Percentiles rank a stretch among this genome's conserved stretches.
Evolutionary conservation across 306 rosid genomes (phyloP).

Genomic region (Quercus rubra): DNA sequence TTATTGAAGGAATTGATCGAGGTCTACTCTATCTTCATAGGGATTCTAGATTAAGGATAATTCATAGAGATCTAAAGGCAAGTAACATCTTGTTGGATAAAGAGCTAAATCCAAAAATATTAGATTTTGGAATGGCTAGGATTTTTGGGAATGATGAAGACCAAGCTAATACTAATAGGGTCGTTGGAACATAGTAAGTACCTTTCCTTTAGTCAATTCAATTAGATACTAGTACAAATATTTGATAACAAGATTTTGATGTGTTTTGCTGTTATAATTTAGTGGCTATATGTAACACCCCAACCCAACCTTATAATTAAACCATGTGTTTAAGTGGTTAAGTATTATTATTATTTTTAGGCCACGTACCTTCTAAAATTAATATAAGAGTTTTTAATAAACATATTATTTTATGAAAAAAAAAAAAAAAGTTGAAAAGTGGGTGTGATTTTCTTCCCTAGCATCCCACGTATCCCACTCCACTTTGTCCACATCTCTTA

Average conservation of each 20-base stretch:
- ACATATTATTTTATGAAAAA: too few relatives aligned
- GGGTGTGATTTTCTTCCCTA: too few relatives aligned
- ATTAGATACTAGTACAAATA: neutral
- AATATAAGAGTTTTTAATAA: too few relatives aligned
- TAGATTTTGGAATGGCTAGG: conserved; percentile 14
- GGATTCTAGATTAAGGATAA: conserved; percentile 19
- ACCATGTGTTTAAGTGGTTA: too few relatives aligned
- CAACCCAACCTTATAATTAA: too few relatives aligned
- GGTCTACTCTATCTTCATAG: conserved; percentile 19
- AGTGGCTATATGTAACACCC: conserved; percentile 2
- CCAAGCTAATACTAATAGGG: conserved; percentile 16
- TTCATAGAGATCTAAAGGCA: conserved; percentile 14
- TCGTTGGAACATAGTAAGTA: conserved; percentile 29
- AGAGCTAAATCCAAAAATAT: conserved; percentile 21
- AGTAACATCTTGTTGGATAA: conserved; percentile 21
- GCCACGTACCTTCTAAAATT: too few relatives aligned
- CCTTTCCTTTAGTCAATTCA: neutral
- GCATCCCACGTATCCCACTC: too few relatives aligned
- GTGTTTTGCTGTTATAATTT: neutral
- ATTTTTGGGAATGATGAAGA: conserved; percentile 11
- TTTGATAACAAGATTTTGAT: neutral
- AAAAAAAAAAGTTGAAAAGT: too few relatives aligned
- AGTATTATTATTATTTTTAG: too few relatives aligned
- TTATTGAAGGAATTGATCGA: conserved; percentile 15
- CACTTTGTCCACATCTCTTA: too few relatives aligned